Evolutionary conservation across 495 filamentous ascomycete genomes (phyloP).

Genomic region (Extremus antarcticus): DNA sequence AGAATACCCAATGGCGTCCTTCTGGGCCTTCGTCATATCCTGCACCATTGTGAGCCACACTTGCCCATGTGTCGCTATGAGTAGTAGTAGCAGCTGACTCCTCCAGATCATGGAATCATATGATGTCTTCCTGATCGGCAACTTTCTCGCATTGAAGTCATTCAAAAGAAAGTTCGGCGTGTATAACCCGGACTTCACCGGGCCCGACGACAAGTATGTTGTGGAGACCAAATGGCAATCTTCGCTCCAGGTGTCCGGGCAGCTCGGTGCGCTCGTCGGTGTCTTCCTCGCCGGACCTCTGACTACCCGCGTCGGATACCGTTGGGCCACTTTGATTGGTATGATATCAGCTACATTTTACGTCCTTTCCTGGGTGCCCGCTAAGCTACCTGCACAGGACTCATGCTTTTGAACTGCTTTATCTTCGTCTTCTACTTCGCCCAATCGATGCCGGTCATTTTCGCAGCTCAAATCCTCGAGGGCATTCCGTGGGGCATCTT

Average conservation of each 20-base stretch:
- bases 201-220: conserved; percentile 2
- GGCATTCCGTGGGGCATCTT: conserved; percentile 26
- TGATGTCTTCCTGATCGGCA: conserved; percentile 22
- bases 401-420: conserved; percentile 24
- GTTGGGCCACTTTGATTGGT: conserved; percentile 15
- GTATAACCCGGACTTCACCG: background rate
- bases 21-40: conserved; percentile 24
- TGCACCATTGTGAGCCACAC: conserved; percentile 19
- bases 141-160: conserved; percentile 19
- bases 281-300: conserved; percentile 20
- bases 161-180: conserved; percentile 18
- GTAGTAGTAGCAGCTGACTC: conserved; percentile 2
- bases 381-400: no score
- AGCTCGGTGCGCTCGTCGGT: conserved; percentile 23
- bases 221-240: conserved; percentile 20
- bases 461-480: conserved; percentile 22
- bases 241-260: conserved; percentile 14
- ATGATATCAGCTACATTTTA: no score
- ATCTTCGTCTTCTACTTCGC: conserved; percentile 26
- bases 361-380: no score
- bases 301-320: conserved; percentile 22
- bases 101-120: conserved; percentile 25
- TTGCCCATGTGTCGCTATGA: background rate
- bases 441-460: conserved; percentile 15
- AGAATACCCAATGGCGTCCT: conserved; percentile 23